These are phyloP conservation scores for Cordia subcordata DNA, from an alignment of 257 asterid genomes.

Conservation along the genomic window DNA sequence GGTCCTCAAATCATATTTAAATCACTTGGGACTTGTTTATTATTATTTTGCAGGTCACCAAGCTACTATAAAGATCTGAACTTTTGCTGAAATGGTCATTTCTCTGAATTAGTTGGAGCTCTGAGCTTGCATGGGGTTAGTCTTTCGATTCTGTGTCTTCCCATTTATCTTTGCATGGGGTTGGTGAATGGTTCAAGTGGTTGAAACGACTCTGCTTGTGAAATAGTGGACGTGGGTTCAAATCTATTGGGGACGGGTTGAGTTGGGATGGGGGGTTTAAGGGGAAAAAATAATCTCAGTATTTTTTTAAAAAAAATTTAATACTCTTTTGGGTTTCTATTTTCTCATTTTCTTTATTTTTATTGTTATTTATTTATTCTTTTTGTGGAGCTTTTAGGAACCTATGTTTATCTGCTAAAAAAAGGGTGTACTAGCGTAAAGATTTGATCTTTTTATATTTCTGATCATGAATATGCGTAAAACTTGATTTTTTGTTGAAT, in stretches of 20 bases:
- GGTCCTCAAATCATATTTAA: too few species aligned
- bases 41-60: too few species aligned
- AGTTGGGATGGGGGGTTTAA: too few species aligned
- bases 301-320: too few species aligned
- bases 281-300: too few species aligned
- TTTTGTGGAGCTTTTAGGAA: too few species aligned
- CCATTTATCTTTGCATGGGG: too few species aligned
- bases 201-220: too few species aligned
- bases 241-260: too few species aligned
- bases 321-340: not conserved
- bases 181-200: too few species aligned
- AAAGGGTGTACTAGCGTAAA: not conserved
- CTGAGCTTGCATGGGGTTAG: conserved; percentile 93
- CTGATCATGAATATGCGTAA: conserved; percentile 17
- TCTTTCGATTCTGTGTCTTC: conserved; percentile 17
- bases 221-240: too few species aligned
- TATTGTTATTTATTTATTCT: not conserved
- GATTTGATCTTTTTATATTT: not conserved
- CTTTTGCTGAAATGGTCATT: conserved; percentile 19
- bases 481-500: conserved; percentile 1
- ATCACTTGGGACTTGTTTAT: too few species aligned
- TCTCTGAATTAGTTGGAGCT: conserved; percentile 21
- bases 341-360: not conserved
- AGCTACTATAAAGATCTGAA: conserved; percentile 31
- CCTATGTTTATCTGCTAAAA: not conserved